Percentiles rank a stretch among this genome's conserved stretches.
phyloP scores from a whole-genome alignment of 225 moss, liverwort and hornwort genomes.

The Asterella californica region DNA sequence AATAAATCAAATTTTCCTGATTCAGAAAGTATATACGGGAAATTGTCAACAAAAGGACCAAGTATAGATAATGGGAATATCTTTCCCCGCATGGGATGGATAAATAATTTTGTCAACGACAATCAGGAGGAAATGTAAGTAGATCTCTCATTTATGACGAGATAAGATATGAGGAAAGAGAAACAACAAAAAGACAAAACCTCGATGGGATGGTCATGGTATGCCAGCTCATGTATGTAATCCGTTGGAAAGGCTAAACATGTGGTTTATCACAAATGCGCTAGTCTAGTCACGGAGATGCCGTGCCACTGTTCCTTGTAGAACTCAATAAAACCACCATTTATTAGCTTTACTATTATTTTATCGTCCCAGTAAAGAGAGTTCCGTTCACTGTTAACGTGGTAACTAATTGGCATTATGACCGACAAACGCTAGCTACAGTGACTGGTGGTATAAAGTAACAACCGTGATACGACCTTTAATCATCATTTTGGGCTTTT shows the following conservation, averaged over 20 bases:
- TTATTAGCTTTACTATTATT: conserved; percentile 13
- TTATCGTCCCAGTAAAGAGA: conserved; percentile 8
- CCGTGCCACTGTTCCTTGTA: conserved; percentile 5
- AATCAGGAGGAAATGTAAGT: background rate
- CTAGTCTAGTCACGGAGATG: conserved; percentile 10
- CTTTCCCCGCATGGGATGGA: background rate
- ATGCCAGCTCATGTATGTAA: conserved; percentile 8
- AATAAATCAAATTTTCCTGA: background rate
- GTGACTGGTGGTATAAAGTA: background rate
- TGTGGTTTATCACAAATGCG: conserved; percentile 3
- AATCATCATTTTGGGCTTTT: background rate
- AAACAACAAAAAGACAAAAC: conserved; percentile 7
- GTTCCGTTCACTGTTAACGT: background rate
- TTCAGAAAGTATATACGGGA: background rate
- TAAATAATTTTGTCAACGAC: conserved; percentile 6
- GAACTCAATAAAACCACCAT: conserved; percentile 4
- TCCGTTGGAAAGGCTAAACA: conserved; percentile 4
- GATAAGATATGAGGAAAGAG: conserved; percentile 3
- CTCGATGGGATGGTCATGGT: conserved; percentile 1
- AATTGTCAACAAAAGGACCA: background rate
- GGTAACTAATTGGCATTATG: conserved; percentile 12
- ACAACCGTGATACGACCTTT: background rate
- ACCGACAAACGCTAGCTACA: conserved; percentile 3
- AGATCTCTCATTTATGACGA: conserved; percentile 11
- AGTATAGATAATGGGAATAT: background rate